Conservation (phyloP, 805 yeast species). For the Jamesozyma jinghongensis region DNA sequence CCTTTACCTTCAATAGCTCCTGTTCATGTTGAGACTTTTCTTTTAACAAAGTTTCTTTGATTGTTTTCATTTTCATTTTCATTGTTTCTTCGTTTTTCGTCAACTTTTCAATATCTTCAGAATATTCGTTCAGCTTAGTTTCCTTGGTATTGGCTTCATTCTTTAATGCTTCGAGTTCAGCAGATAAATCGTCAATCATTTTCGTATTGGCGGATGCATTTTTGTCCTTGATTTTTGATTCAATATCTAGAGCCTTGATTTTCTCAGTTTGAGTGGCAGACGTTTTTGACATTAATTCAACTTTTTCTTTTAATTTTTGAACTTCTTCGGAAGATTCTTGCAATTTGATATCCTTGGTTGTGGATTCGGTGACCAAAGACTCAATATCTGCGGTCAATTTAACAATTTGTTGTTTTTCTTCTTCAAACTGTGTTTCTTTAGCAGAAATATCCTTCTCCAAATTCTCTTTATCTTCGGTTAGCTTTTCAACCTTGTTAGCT, state of each 20-base stretch:
- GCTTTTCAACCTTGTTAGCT: slow-evolving; percentile 13
- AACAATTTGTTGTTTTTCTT: not conserved
- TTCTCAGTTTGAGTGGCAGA: not conserved
- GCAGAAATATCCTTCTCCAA: slow-evolving; percentile 1
- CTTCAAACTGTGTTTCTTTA: not conserved
- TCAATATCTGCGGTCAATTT: not conserved
- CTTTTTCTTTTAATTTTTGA: not conserved
- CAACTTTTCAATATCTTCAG: not conserved
- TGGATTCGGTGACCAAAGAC: not conserved
- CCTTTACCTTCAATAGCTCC: slow-evolving; percentile 26
- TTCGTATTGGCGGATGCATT: not conserved
- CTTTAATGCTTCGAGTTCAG: not conserved
- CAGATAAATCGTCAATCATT: not conserved
- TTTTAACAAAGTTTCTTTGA: not conserved
- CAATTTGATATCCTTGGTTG: not conserved
- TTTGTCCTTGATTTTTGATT: not conserved
- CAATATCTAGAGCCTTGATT: not conserved
- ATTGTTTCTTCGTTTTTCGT: not conserved
- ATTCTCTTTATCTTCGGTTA: slow-evolving; percentile 12
- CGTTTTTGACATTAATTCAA: not conserved
- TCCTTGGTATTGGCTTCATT: not conserved
- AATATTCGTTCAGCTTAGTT: not conserved
- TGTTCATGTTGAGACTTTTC: not conserved
- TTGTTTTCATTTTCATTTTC: not conserved
- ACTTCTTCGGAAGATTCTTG: not conserved